Conservation (phyloP, 345 rosid genomes). For the Durio zibethinus region DNA sequence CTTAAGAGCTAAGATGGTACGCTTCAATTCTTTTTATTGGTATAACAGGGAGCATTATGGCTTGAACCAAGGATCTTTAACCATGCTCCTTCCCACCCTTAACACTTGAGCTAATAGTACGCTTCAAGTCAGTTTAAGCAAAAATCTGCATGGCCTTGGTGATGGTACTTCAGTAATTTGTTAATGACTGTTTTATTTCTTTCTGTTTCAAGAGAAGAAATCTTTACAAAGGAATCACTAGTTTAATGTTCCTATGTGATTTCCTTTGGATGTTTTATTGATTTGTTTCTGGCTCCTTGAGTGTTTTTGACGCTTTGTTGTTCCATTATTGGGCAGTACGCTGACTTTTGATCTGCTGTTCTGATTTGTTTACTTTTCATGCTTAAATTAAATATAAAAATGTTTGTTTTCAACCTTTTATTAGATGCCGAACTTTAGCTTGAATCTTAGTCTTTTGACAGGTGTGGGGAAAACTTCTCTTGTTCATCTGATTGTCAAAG, state of each 20-base stretch:
- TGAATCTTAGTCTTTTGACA: conserved; percentile 23
- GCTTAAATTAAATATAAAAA: not conserved
- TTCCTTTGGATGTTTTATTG: conserved; percentile 4
- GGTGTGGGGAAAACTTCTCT: conserved; percentile 98
- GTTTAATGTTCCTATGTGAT: not conserved
- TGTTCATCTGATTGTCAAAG: conserved; percentile 80
- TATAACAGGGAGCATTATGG: not conserved
- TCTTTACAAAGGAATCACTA: not conserved
- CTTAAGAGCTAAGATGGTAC: not conserved
- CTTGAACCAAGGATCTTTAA: not conserved
- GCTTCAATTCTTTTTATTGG: not conserved
- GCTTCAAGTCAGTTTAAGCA: not conserved
- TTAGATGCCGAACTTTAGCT: conserved; percentile 15
- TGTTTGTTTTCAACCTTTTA: conserved; percentile 1
- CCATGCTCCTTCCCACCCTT: not conserved
- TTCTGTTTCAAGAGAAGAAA: not conserved
- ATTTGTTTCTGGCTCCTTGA: not conserved
- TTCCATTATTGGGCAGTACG: not conserved
- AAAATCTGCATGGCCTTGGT: not conserved
- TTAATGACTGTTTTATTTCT: not conserved
- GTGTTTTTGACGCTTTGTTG: not conserved
- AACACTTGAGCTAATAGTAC: not conserved
- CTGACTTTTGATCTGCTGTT: not conserved
- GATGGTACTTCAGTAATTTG: not conserved
- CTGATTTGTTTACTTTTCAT: not conserved